Base-by-base conservation (phyloP, 352 stramenopile species). In the Phytopythium boreale region DNA sequence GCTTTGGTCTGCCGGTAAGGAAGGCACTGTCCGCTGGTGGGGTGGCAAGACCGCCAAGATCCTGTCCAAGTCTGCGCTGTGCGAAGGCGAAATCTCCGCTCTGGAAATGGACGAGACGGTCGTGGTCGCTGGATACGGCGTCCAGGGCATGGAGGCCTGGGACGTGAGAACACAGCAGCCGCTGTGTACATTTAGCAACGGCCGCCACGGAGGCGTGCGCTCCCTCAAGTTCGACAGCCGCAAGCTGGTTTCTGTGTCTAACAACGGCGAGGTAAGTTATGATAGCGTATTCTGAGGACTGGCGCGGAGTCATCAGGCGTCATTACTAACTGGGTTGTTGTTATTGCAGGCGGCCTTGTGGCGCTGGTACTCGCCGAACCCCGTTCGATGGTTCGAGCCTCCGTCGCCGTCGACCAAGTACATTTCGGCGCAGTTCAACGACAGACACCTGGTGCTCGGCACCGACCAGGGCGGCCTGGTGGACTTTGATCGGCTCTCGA, bases 31-130 rank as follows among this genome's bases (percentile, higher is more conserved):
- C 55, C 86, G 88, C 27, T 96, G 88, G 88, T 96, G 88, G 88
- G 88, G 88, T 46, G 88, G 88, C 39, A 96, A 96, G 63, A 93
- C 79, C 17, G 84, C 88, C 19, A 96, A 95, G 69, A 87, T 96
- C 36, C 72, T 94, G 61, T 77, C 78, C 53, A 96, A 94, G 68
- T 96, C 88, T 0, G 82, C 80, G 4, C 64, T 96, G 47, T 95
- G 86, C 43, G 73, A 88, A 61, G 88, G 88, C 22, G 67, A 70
- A 7, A 89, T 96, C 56, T 90, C 81, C 3, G 81, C 80, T 5
- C 76, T 96, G 7, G 87, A 96, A 66, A 96, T 96, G 88, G 88
- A 96, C 64, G 88, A 96, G 58, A 93, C 84, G 34, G 84, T 94
- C 17, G 88, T 96, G 24, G 84, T 96, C 46, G 88, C 88, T 31